A percentile compares a stretch with the other conserved stretches of the same genome.
Conservation (phyloP, 192 early-diverging fungal species). For the Coemansia sp. region DNA sequence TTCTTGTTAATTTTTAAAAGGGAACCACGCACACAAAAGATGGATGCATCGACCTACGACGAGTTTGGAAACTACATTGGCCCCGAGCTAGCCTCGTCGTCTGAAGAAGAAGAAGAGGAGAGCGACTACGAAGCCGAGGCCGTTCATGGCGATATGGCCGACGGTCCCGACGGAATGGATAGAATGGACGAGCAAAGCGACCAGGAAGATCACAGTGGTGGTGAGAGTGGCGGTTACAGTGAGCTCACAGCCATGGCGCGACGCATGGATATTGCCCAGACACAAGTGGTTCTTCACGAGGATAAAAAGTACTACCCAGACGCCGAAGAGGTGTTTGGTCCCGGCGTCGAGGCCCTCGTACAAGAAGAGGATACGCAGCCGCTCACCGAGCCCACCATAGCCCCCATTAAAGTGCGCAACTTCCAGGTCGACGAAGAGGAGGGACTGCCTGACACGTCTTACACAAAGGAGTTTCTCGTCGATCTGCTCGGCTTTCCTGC, state of each 20-base stretch:
- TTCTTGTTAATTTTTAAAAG: neutral
- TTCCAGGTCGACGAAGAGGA: conserved; percentile 84
- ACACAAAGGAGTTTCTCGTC: conserved; percentile 89
- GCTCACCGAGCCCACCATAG: conserved; percentile 90
- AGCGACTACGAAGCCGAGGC: conserved; percentile 51
- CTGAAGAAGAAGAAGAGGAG: conserved; percentile 61
- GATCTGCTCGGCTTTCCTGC: conserved; percentile 79
- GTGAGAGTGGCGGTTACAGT: conserved; percentile 10
- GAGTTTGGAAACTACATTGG: conserved; percentile 99
- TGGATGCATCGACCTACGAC: conserved; percentile 83
- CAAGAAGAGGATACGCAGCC: conserved; percentile 99
- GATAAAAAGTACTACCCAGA: conserved; percentile 99
- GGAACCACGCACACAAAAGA: conserved; percentile 16
- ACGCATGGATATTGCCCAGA: conserved; percentile 40
- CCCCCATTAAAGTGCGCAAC: conserved; percentile 83
- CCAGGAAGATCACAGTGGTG: conserved; percentile 18
- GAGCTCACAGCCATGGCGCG: conserved; percentile 31
- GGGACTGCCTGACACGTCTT: conserved; percentile 75
- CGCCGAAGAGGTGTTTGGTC: conserved; percentile 96
- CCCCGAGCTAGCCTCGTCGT: conserved; percentile 74
- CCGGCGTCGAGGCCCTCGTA: conserved; percentile 91
- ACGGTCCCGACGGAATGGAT: neutral
- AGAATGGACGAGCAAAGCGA: conserved; percentile 4
- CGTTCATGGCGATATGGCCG: neutral
- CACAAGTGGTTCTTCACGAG: conserved; percentile 93